A percentile compares a stretch with the other conserved stretches of the same genome.
Conservation (phyloP, 495 filamentous ascomycete species). For the Mytilinidion resinicola region DNA sequence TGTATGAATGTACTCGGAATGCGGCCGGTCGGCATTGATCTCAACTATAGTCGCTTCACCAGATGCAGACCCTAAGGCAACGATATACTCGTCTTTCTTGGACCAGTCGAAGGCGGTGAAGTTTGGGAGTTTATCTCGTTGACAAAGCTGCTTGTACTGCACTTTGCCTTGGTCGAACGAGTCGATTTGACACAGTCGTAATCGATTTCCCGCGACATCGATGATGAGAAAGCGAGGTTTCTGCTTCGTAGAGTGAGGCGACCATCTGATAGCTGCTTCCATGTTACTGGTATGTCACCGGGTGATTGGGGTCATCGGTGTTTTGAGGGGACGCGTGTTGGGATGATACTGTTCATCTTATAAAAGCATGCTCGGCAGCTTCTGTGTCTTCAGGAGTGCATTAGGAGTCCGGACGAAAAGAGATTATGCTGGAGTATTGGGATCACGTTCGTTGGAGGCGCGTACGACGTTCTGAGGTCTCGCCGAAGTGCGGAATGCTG, state of each 20-base stretch:
- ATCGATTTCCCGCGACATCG: conserved; percentile 70
- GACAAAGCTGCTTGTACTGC: conserved; percentile 61
- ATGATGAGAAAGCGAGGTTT: conserved; percentile 72
- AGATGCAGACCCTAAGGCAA: conserved; percentile 77
- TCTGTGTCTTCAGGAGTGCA: no score
- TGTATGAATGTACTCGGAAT: conserved; percentile 51
- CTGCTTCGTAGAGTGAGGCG: conserved; percentile 60
- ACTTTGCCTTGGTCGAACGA: conserved; percentile 50
- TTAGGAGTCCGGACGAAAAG: no score
- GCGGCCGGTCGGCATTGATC: conserved; percentile 55
- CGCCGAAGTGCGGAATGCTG: no score
- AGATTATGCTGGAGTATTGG: no score
- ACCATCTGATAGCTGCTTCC: conserved; percentile 81
- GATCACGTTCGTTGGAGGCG: no score
- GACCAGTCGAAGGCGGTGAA: conserved; percentile 97
- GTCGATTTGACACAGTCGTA: conserved; percentile 71
- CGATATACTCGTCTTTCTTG: conserved; percentile 62
- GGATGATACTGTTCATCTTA: background rate
- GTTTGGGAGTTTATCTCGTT: conserved; percentile 72
- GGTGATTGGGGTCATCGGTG: background rate
- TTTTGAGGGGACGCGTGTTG: background rate
- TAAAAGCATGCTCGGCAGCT: no score
- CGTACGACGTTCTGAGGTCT: no score
- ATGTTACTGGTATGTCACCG: conserved; percentile 35
- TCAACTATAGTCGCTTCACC: conserved; percentile 79